phyloP scores from a whole-genome alignment of 2,329 filamentous ascomycete species.

The Tolypocladium nubicola region DNA sequence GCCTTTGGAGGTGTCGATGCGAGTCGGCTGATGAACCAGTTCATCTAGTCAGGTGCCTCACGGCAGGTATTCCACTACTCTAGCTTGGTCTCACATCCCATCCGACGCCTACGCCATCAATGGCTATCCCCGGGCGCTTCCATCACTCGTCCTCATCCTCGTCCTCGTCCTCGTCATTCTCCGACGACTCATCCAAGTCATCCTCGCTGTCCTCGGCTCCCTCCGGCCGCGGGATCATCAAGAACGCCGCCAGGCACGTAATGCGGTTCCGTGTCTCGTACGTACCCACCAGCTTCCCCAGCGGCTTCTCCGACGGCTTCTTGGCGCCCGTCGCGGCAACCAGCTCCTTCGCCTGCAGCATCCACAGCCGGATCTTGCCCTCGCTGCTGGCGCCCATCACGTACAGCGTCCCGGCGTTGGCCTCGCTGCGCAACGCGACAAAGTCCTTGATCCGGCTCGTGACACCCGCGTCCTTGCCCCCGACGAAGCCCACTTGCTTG shows the following conservation, averaged over 20 bases:
- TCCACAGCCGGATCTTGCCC: slow-evolving; percentile 74
- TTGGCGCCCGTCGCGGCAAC: slow-evolving; percentile 15
- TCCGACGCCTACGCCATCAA: not conserved
- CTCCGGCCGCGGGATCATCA: slow-evolving; percentile 64
- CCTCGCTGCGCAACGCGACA: slow-evolving; percentile 42
- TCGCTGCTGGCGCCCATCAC: slow-evolving; percentile 75
- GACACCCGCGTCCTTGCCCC: slow-evolving; percentile 60
- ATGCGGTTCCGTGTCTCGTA: slow-evolving; percentile 84
- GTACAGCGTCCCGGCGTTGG: slow-evolving; percentile 32
- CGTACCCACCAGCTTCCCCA: slow-evolving; percentile 60
- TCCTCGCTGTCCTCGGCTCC: slow-evolving; percentile 49
- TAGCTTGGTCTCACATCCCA: not conserved
- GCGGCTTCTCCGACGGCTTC: slow-evolving; percentile 14
- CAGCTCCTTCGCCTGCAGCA: slow-evolving; percentile 35
- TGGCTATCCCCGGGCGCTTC: not conserved
- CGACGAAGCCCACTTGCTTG: slow-evolving; percentile 64
- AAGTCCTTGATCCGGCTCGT: slow-evolving; percentile 81
- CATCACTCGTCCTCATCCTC: slow-evolving; percentile 2
- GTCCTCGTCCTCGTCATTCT: slow-evolving; percentile 21
- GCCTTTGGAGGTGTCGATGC: not conserved
- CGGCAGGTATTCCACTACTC: not conserved
- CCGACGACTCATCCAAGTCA: slow-evolving; percentile 32
- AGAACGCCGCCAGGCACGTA: slow-evolving; percentile 77
- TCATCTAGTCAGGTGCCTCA: not conserved
- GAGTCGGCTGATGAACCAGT: too few species aligned